These are phyloP conservation scores for Starmera quercuum DNA, from an alignment of 805 yeast species.

Conservation along the genomic window DNA sequence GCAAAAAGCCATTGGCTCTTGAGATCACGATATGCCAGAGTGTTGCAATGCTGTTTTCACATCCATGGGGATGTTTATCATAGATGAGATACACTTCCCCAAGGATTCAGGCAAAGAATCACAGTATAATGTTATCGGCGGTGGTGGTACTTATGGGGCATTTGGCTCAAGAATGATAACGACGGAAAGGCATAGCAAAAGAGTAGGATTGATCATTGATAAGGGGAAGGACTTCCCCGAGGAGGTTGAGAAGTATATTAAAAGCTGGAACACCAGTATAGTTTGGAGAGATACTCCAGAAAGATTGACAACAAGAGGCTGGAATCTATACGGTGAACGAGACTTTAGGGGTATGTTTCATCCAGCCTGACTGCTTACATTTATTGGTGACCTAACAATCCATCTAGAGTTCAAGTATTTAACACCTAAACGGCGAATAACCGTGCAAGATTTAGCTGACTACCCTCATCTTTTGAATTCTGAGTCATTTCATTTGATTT, in stretches of 20 bases:
- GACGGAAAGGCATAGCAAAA: slow-evolving; percentile 24
- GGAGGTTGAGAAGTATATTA: slow-evolving; percentile 33
- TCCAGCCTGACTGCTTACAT: background rate
- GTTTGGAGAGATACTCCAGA: slow-evolving; percentile 41
- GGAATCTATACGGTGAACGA: slow-evolving; percentile 61
- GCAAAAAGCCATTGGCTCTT: background rate
- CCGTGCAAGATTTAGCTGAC: slow-evolving; percentile 42
- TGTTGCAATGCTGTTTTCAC: slow-evolving; percentile 31
- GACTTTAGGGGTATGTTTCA: slow-evolving; percentile 37
- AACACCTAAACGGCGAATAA: slow-evolving; percentile 55
- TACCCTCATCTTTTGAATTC: slow-evolving; percentile 31
- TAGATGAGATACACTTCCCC: slow-evolving; percentile 73
- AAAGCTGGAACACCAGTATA: slow-evolving; percentile 56
- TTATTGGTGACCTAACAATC: too few species aligned
- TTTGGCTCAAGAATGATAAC: slow-evolving; percentile 62
- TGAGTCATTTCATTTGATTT: slow-evolving; percentile 59
- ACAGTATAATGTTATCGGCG: slow-evolving; percentile 62
- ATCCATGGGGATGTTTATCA: slow-evolving; percentile 82
- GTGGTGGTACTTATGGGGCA: slow-evolving; percentile 81
- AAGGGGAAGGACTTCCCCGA: slow-evolving; percentile 72
- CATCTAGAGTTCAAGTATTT: slow-evolving; percentile 43
- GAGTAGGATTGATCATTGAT: slow-evolving; percentile 68
- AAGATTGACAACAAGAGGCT: slow-evolving; percentile 72
- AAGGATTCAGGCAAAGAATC: slow-evolving; percentile 24
- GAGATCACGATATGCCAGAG: background rate